Evolutionary conservation across 106 monocot genomes (phyloP).

Genomic region (Platanthera guangdongensis): DNA sequence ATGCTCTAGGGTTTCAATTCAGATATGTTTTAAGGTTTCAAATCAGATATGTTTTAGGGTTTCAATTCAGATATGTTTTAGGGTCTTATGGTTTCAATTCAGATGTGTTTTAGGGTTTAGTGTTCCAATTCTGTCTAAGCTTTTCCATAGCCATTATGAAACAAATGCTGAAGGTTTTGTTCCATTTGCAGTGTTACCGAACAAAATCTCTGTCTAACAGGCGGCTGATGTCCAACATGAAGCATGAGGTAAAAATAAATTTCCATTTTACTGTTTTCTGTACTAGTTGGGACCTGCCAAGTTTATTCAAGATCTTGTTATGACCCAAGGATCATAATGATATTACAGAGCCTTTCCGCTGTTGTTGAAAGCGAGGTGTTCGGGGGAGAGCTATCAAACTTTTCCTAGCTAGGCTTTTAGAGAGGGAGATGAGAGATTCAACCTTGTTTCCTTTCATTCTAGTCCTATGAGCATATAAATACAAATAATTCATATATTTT

Average conservation of each 20-base stretch:
- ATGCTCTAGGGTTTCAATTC: too few species aligned
- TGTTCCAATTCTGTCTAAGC: background rate
- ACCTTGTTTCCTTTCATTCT: too few species aligned
- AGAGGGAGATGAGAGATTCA: too few species aligned
- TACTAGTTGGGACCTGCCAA: background rate
- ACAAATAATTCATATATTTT: too few species aligned
- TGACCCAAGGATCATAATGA: too few species aligned
- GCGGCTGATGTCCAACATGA: background rate
- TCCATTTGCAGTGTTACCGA: background rate
- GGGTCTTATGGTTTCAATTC: background rate
- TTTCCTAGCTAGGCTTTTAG: too few species aligned
- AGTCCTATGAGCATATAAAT: too few species aligned
- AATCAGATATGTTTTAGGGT: too few species aligned
- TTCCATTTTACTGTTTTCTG: background rate
- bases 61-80: too few species aligned
- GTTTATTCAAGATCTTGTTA: background rate
- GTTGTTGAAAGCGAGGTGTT: too few species aligned
- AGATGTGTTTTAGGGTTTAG: background rate
- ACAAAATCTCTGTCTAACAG: background rate
- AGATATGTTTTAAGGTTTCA: background rate
- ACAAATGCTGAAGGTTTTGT: background rate
- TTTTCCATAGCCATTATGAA: background rate
- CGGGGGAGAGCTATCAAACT: too few species aligned
- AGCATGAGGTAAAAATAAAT: background rate
- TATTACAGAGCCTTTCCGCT: too few species aligned